phyloP scores from a whole-genome alignment of 768 basidiomycete genomes.

The Termitomyces sp. region DNA sequence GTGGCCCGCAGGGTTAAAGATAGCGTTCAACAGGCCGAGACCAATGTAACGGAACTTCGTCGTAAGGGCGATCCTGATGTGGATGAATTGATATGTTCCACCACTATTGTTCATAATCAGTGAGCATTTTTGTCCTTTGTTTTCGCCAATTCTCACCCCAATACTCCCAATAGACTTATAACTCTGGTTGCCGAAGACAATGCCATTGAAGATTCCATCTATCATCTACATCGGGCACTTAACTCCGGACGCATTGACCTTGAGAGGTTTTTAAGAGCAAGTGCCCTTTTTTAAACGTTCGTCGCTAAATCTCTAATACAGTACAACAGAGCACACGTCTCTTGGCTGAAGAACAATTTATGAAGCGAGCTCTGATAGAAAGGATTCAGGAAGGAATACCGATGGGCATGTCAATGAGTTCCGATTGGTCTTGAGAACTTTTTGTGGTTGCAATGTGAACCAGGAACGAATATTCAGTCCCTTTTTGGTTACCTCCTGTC shows the following conservation, averaged over 20 bases:
- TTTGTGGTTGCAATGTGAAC: neutral
- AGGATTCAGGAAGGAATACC: conserved; percentile 73
- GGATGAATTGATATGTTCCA: conserved; percentile 95
- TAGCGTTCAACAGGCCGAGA: conserved; percentile 65
- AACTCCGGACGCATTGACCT: conserved; percentile 91
- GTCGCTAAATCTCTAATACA: conserved; percentile 10
- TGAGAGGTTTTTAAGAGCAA: conserved; percentile 88
- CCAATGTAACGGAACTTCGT: conserved; percentile 72
- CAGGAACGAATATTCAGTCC: conserved; percentile 2
- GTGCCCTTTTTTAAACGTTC: conserved; percentile 23
- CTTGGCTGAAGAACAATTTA: conserved; percentile 93
- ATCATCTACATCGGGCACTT: conserved; percentile 91
- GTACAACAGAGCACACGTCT: conserved; percentile 68
- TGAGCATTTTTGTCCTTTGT: conserved; percentile 34
- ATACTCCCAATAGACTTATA: conserved; percentile 58
- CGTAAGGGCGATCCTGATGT: conserved; percentile 88
- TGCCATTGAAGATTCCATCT: conserved; percentile 97
- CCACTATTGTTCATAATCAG: conserved; percentile 97
- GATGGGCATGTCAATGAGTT: conserved; percentile 39
- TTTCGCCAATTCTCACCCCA: conserved; percentile 9
- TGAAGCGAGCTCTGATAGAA: conserved; percentile 92
- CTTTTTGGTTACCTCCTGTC: conserved; percentile 17
- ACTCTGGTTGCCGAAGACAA: conserved; percentile 99
- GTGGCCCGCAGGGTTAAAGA: conserved; percentile 66
- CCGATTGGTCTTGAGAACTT: conserved; percentile 33